Percentiles rank a stretch among this genome's conserved stretches.
Evolutionary conservation across 257 asterid genomes (phyloP).

Genomic region (Nicotiana knightiana): DNA sequence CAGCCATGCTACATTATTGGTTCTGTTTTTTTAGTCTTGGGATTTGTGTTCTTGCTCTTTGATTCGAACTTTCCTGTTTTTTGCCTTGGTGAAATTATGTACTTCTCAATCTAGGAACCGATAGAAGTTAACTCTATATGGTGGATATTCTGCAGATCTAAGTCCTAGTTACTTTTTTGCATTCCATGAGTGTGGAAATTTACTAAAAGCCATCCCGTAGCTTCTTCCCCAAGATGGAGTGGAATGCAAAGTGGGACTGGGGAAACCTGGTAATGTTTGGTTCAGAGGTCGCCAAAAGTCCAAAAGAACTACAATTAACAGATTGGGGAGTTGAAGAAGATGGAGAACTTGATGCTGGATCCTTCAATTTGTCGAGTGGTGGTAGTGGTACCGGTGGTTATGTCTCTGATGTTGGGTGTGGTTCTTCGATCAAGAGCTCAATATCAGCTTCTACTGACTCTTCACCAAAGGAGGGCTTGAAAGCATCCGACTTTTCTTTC

Average conservation of each 20-base stretch:
- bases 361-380: conserved; percentile 53
- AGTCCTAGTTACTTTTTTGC: conserved; percentile 24
- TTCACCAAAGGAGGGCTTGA: conserved; percentile 42
- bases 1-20: neutral
- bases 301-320: conserved; percentile 53
- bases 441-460: conserved; percentile 70
- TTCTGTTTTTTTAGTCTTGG: neutral
- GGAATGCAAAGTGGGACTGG: conserved; percentile 75
- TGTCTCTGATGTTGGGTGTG: conserved; percentile 58
- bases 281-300: conserved; percentile 47
- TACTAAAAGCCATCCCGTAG: conserved; percentile 21
- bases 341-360: conserved; percentile 55
- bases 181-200: conserved; percentile 21
- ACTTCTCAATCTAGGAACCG: neutral
- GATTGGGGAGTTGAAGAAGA: conserved; percentile 70
- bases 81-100: neutral
- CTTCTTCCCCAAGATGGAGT: conserved; percentile 55
- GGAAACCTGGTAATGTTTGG: conserved; percentile 45
- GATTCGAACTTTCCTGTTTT: neutral
- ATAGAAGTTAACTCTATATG: neutral
- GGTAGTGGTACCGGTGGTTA: conserved; percentile 49
- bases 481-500: conserved; percentile 37
- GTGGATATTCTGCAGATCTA: conserved; percentile 22
- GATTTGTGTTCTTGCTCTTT: neutral
- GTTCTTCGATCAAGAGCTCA: conserved; percentile 76